Evolutionary conservation across 495 filamentous ascomycete genomes (phyloP).

Genomic region (Penicillium steckii): DNA sequence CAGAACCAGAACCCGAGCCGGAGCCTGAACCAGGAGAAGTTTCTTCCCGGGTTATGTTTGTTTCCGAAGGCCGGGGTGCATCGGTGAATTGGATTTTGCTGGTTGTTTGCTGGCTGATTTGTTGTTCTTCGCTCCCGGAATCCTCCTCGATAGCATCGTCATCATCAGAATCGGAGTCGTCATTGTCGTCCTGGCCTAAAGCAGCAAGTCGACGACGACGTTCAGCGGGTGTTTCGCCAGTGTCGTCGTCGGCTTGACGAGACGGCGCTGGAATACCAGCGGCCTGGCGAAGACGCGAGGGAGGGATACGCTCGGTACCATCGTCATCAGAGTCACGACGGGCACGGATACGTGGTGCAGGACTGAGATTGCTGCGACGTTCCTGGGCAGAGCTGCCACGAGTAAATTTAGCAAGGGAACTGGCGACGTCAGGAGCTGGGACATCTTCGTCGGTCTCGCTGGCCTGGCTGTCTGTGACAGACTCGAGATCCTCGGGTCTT

Average conservation of each 20-base stretch:
- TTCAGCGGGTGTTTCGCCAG: conserved; percentile 79
- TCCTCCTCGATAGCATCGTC: conserved; percentile 20
- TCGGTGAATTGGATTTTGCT: conserved; percentile 38
- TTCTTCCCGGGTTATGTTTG: conserved; percentile 9
- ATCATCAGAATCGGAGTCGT: conserved; percentile 61
- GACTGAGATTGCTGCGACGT: conserved; percentile 42
- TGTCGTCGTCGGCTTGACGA: conserved; percentile 39
- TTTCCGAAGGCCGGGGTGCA: conserved; percentile 21
- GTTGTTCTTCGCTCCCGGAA: conserved; percentile 33
- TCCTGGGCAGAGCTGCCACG: conserved; percentile 48
- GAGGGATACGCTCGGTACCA: conserved; percentile 55
- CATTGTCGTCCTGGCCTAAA: conserved; percentile 59
- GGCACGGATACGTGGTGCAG: conserved; percentile 25
- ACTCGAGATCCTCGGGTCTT: conserved; percentile 22
- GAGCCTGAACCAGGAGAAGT: conserved; percentile 21
- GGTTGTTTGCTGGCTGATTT: conserved; percentile 16
- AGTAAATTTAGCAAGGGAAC: conserved; percentile 43
- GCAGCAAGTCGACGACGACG: conserved; percentile 79
- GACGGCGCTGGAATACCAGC: conserved; percentile 32
- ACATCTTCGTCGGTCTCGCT: conserved; percentile 27
- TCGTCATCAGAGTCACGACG: conserved; percentile 58
- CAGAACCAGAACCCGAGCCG: conserved; percentile 9
- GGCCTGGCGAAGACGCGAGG: conserved; percentile 38
- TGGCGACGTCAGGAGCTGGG: conserved; percentile 46
- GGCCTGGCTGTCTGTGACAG: conserved; percentile 29